These are phyloP conservation scores for Tuber borchii DNA, from an alignment of 495 filamentous ascomycete genomes.

Conservation along the genomic window DNA sequence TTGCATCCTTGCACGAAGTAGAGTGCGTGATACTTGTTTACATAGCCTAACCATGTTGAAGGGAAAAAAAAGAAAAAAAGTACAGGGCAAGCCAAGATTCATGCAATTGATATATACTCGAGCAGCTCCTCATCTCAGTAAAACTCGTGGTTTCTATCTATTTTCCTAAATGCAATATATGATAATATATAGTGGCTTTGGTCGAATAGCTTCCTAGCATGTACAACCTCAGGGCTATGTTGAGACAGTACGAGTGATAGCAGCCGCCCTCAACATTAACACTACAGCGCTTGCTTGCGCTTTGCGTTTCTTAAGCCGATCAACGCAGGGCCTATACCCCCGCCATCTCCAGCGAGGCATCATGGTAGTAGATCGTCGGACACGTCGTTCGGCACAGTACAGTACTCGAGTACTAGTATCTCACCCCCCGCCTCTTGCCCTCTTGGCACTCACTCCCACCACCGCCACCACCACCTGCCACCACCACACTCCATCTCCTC, in stretches of 20 bases:
- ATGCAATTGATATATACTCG: not conserved
- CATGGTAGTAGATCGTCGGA: constrained; percentile 20
- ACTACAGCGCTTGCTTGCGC: not conserved
- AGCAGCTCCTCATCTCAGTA: not conserved
- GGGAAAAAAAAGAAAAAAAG: not conserved
- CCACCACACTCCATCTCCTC: constrained; percentile 1
- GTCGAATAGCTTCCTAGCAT: not conserved
- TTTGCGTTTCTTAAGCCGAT: constrained; percentile 9
- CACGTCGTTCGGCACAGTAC: constrained; percentile 22
- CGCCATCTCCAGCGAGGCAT: constrained; percentile 29
- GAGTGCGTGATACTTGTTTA: not conserved
- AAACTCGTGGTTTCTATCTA: not conserved
- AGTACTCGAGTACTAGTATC: constrained; percentile 1
- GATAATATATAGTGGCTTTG: not conserved
- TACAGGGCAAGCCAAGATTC: constrained; percentile 3
- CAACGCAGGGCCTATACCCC: constrained; percentile 25
- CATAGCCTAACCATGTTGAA: not conserved
- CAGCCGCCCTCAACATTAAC: not conserved
- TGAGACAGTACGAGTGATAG: constrained; percentile 2
- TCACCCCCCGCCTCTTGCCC: constrained; percentile 6
- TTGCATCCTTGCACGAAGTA: not conserved
- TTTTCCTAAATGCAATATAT: constrained; percentile 1
- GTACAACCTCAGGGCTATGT: not conserved
- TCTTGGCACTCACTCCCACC: not conserved
- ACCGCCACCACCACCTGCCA: not conserved